Evolutionary conservation across 805 yeast genomes (phyloP).

Genomic region (Saturnispora gosingensis): DNA sequence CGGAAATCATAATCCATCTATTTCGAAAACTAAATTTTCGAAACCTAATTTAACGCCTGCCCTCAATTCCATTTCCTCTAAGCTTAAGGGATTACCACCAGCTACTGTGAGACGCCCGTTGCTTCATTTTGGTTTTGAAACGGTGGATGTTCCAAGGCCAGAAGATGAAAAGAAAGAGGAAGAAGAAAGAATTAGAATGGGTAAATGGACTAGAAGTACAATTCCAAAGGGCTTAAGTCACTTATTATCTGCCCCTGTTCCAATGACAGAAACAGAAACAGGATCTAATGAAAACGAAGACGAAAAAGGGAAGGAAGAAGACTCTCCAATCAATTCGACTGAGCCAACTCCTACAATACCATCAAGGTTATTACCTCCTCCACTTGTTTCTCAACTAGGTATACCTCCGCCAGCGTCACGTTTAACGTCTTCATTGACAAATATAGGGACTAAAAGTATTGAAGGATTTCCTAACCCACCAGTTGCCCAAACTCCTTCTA

Average conservation of each 20-base stretch:
- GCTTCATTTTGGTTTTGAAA: conserved; percentile 29
- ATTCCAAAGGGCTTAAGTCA: conserved; percentile 49
- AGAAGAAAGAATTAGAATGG: conserved; percentile 40
- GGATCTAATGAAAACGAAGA: background rate
- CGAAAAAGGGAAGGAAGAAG: background rate
- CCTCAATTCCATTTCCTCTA: background rate
- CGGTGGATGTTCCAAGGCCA: conserved; percentile 25
- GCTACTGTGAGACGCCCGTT: conserved; percentile 42
- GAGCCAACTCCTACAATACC: background rate
- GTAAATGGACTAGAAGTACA: conserved; percentile 40
- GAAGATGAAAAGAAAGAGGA: conserved; percentile 35
- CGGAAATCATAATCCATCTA: background rate
- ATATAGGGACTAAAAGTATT: background rate
- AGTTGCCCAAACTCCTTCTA: background rate
- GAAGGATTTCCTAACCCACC: background rate
- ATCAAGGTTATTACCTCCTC: conserved; percentile 11
- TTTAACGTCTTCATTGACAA: conserved; percentile 9
- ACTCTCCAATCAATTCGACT: background rate
- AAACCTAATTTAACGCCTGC: background rate
- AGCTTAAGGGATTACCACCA: conserved; percentile 44
- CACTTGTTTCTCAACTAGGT: conserved; percentile 8
- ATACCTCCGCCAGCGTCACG: conserved; percentile 7
- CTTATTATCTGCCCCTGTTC: conserved; percentile 29
- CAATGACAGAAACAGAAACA: background rate
- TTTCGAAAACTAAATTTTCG: background rate